These are phyloP conservation scores for Pouteria campechiana DNA, from an alignment of 179 eudicot species.

Conservation along the genomic window DNA sequence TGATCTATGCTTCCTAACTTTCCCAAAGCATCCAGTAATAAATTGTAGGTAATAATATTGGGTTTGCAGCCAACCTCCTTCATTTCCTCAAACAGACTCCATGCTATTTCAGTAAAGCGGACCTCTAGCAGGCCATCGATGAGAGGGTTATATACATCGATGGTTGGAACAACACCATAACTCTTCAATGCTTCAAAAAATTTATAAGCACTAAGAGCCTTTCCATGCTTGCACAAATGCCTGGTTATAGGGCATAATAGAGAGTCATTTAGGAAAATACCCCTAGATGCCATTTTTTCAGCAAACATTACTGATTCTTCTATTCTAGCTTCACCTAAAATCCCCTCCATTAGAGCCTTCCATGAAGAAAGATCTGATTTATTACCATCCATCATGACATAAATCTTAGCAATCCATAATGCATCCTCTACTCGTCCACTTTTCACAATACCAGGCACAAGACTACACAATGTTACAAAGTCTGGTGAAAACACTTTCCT, in stretches of 20 bases:
- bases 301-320: conserved; percentile 42
- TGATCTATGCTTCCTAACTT: conserved; percentile 43
- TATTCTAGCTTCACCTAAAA: conserved; percentile 43
- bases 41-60: conserved; percentile 69
- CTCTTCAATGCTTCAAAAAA: conserved; percentile 30
- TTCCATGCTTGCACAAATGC: conserved; percentile 47
- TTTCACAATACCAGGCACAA: conserved; percentile 67
- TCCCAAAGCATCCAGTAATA: conserved; percentile 67
- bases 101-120: conserved; percentile 37
- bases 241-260: conserved; percentile 53
- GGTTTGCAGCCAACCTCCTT: conserved; percentile 52
- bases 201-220: conserved; percentile 52
- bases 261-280: conserved; percentile 49
- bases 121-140: conserved; percentile 65
- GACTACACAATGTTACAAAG: conserved; percentile 58
- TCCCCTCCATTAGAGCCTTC: conserved; percentile 54
- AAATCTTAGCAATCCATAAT: conserved; percentile 34
- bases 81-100: conserved; percentile 71
- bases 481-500: conserved; percentile 56
- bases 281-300: conserved; percentile 36
- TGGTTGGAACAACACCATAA: conserved; percentile 30
- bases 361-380: conserved; percentile 30
- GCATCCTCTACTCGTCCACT: conserved; percentile 57
- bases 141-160: conserved; percentile 47
- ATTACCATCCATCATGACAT: conserved; percentile 11